Evolutionary conservation across 2,329 filamentous ascomycete species (phyloP).

Genomic region (Pyricularia sp.): DNA sequence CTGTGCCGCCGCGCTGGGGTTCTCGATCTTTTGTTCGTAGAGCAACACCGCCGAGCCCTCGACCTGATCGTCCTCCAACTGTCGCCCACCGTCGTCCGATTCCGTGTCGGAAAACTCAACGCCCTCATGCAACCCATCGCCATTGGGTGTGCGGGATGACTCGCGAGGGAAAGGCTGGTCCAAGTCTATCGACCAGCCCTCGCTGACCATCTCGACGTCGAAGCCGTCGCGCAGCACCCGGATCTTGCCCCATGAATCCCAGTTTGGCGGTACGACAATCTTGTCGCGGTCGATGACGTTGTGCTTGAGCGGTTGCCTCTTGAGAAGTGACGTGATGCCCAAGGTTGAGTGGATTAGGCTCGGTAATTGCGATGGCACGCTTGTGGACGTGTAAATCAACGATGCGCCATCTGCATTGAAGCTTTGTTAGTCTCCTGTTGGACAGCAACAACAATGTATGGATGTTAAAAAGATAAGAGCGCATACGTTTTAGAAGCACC

Average conservation of each 20-base stretch:
- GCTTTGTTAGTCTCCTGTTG: neutral
- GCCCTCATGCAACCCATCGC: neutral
- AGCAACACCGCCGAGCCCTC: constrained; percentile 54
- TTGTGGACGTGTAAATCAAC: constrained; percentile 72
- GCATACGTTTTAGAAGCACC: constrained; percentile 69
- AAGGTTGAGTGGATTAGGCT: constrained; percentile 74
- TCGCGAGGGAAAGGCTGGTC: constrained; percentile 36
- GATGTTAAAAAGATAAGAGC: neutral
- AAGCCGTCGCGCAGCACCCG: constrained; percentile 83
- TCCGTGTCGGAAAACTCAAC: neutral
- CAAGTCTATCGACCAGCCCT: constrained; percentile 76
- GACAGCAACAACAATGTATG: neutral
- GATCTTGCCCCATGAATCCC: constrained; percentile 98
- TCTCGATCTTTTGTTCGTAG: constrained; percentile 69
- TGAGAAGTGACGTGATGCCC: constrained; percentile 72
- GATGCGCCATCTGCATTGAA: constrained; percentile 58
- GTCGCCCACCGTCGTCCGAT: neutral
- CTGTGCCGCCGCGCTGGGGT: constrained; percentile 53
- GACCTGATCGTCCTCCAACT: constrained; percentile 6
- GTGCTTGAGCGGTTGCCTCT: constrained; percentile 66
- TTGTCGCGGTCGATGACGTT: constrained; percentile 91
- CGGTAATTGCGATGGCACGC: constrained; percentile 62
- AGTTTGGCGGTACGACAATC: constrained; percentile 88
- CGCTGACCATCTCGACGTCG: constrained; percentile 75
- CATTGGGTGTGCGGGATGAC: neutral